Conservation (phyloP, 441 rosid genomes). For the Gossypium gossypioides region DNA sequence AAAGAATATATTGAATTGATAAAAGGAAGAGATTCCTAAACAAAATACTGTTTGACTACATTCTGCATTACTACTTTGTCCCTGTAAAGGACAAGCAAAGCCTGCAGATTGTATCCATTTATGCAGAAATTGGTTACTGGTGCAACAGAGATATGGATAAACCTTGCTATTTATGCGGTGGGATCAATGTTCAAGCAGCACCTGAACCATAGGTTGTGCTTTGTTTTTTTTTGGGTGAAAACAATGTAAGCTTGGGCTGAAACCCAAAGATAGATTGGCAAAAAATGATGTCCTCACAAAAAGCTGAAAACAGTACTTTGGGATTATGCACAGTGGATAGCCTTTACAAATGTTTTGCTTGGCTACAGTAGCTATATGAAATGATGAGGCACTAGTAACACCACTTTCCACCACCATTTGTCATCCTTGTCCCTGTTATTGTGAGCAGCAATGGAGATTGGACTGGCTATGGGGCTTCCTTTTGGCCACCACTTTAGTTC, state of each 20-base stretch:
- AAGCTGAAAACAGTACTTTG: conserved; percentile 19
- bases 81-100: background rate
- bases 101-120: conserved; percentile 2
- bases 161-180: background rate
- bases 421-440: conserved; percentile 28
- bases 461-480: conserved; percentile 22
- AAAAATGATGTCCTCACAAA: conserved; percentile 16
- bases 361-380: conserved; percentile 19
- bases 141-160: background rate
- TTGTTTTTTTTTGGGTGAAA: conserved; percentile 14
- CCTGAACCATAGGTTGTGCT: conserved; percentile 22
- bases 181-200: conserved; percentile 18
- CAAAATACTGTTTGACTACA: background rate
- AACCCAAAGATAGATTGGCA: conserved; percentile 8
- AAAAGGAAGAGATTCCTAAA: background rate
- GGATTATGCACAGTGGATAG: conserved; percentile 19
- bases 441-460: conserved; percentile 22
- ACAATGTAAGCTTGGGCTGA: conserved; percentile 17
- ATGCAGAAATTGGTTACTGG: background rate
- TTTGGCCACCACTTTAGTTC: conserved; percentile 15
- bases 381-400: conserved; percentile 42
- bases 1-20: background rate
- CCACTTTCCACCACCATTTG: conserved; percentile 43
- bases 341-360: conserved; percentile 25
- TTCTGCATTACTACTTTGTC: background rate